Evolutionary conservation across 2,329 filamentous ascomycete genomes (phyloP), one percentile per base, ranked within the genome.

Genomic region (Trichoderma guizhouense): DNA sequence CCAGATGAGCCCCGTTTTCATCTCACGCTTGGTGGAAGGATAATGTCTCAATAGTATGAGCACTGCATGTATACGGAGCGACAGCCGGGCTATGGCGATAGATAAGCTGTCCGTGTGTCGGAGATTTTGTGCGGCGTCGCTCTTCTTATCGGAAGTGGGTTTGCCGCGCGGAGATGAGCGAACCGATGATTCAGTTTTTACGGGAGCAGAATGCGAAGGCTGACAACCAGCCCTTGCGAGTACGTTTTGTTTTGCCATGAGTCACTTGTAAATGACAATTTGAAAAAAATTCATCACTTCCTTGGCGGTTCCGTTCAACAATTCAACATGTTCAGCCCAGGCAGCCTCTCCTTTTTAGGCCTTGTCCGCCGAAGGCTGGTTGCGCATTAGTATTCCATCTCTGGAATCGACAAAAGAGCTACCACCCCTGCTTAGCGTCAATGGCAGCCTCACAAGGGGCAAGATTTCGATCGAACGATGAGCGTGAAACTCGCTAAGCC

Each of bases 401-500:
- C 26, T 62, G 55, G 70, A 60, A 64, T 55, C 47, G 47, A 62
- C 34, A 26, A 21, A 67, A 53, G 63, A 71, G 63, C 43, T 62
- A 18, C 14, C 11, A 36, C 60, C 71, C 71, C 60, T 72, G 71
- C 60, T 65, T 69, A 72, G 71, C 71, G 71, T 53, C 26, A 26
- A 30, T 60, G 39, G 61, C 57, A 72, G 67, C 67, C 67, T 70
- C 61, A 57, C 66, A 70, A 69, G 63, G 71, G 71, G 64, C 57
- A 57, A 58, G 67, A 61, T 47, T 53, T 70, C 64, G 71, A 71
- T 71, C 71, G 67, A 72, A 72, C 71, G 60, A 72, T 71, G 71
- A 36, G 18, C 24, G 53, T 63, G 68, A 71, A 70, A 64, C 68
- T 71, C 61, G 71, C 61, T 65, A 72, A 72, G 58, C 57, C 60